Evolutionary conservation across 2,329 filamentous ascomycete genomes (phyloP).

Genomic region (Beauveria sp.): DNA sequence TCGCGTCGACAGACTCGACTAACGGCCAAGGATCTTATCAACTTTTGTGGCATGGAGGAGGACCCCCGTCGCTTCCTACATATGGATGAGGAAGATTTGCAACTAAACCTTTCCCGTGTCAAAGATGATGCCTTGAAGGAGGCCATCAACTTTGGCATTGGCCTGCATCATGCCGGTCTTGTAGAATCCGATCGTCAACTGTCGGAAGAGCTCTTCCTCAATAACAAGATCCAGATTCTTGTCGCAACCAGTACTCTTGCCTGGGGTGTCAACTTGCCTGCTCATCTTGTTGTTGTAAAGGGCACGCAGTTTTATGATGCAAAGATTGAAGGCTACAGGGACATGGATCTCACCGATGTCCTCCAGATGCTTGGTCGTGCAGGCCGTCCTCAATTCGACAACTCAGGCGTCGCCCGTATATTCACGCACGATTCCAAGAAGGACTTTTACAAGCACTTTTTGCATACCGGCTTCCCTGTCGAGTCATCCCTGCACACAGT

Average conservation of each 20-base stretch:
- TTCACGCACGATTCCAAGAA: constrained; percentile 98
- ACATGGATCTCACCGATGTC: constrained; percentile 98
- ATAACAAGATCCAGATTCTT: constrained; percentile 96
- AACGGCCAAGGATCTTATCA: constrained; percentile 93
- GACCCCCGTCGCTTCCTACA: constrained; percentile 87
- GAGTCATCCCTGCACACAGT: constrained; percentile 96
- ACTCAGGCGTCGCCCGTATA: constrained; percentile 89
- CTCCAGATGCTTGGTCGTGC: constrained; percentile 96
- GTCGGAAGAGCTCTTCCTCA: constrained; percentile 87
- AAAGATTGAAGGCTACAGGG: constrained; percentile 94
- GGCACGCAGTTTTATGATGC: constrained; percentile 98
- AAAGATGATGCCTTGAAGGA: constrained; percentile 91
- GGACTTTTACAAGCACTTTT: constrained; percentile 98
- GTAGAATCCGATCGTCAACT: constrained; percentile 90
- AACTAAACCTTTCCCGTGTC: constrained; percentile 77
- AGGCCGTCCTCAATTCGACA: constrained; percentile 92
- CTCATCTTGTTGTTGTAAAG: constrained; percentile 94
- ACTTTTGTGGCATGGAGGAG: constrained; percentile 97
- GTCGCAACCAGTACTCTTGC: constrained; percentile 93
- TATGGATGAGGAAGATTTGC: constrained; percentile 91
- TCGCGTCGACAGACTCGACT: constrained; percentile 90
- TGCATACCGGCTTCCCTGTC: constrained; percentile 96
- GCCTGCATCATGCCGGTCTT: constrained; percentile 91
- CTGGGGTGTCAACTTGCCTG: constrained; percentile 96
- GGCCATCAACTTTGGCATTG: constrained; percentile 94